phyloP scores from a whole-genome alignment of 306 rosid species.

The Gillenia trifoliata region DNA sequence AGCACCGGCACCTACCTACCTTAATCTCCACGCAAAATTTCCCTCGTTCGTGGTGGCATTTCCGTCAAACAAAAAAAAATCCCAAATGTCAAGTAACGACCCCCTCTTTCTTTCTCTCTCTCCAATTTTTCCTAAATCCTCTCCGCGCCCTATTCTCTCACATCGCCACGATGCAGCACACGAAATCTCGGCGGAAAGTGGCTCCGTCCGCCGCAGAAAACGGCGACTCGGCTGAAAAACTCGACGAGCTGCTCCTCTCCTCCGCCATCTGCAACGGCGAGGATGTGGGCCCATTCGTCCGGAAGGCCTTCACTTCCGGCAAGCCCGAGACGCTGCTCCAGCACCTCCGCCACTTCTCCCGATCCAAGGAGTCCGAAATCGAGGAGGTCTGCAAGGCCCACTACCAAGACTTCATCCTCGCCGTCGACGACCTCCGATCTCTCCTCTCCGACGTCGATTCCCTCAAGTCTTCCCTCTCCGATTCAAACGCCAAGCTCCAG shows the following conservation, averaged over 20 bases:
- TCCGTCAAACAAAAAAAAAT: neutral
- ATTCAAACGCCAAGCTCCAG: slow-evolving; percentile 86
- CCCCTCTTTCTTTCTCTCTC: neutral
- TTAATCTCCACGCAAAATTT: neutral
- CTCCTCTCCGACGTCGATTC: slow-evolving; percentile 93
- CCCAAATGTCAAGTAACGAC: slow-evolving; percentile 19
- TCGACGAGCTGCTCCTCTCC: slow-evolving; percentile 80
- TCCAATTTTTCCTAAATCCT: slow-evolving; percentile 26
- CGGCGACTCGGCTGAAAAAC: slow-evolving; percentile 78
- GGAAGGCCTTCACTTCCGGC: slow-evolving; percentile 75
- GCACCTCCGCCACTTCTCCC: slow-evolving; percentile 89
- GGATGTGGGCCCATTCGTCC: slow-evolving; percentile 86
- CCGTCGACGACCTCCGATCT: slow-evolving; percentile 97
- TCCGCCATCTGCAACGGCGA: slow-evolving; percentile 92
- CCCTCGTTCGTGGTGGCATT: neutral
- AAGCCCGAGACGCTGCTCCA: slow-evolving; percentile 87
- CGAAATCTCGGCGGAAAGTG: slow-evolving; percentile 74
- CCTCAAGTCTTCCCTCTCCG: slow-evolving; percentile 83
- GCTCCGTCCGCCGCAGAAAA: slow-evolving; percentile 40
- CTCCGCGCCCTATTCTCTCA: slow-evolving; percentile 30
- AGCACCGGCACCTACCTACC: neutral
- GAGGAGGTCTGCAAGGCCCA: slow-evolving; percentile 98
- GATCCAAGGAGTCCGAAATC: slow-evolving; percentile 91
- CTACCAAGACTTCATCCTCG: slow-evolving; percentile 97
- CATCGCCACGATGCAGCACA: slow-evolving; percentile 40